Percentiles rank a stretch among this genome's conserved stretches.
phyloP scores from a whole-genome alignment of 2,329 filamentous ascomycete species.

The Calonectria naviculata region DNA sequence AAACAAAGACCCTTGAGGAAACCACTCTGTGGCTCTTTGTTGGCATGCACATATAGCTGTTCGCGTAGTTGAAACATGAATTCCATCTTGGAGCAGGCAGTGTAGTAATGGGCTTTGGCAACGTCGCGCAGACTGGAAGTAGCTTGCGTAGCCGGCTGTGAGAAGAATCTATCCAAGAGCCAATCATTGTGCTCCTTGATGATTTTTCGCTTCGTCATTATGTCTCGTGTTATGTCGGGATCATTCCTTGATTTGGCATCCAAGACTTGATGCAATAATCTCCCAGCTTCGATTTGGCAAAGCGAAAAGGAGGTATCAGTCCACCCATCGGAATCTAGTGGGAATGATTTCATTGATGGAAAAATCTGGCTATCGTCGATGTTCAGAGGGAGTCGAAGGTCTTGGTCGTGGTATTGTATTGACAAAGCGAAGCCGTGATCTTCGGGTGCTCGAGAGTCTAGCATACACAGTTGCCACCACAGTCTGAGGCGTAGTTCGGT shows the following conservation, averaged over 20 bases:
- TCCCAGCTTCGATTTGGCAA: conserved; percentile 9
- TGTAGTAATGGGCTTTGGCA: conserved; percentile 11
- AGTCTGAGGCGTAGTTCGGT: conserved; percentile 20
- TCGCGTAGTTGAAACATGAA: conserved; percentile 22
- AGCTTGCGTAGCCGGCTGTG: neutral
- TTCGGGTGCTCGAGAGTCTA: conserved; percentile 20
- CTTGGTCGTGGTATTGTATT: conserved; percentile 16
- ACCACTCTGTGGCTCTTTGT: neutral
- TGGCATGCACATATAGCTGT: neutral
- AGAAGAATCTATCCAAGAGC: neutral
- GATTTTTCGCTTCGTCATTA: neutral
- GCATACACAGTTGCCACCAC: conserved; percentile 22
- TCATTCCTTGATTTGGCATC: neutral
- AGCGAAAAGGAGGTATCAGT: conserved; percentile 12
- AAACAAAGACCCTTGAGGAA: conserved; percentile 3
- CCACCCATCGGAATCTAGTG: conserved; percentile 7
- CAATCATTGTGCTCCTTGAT: neutral
- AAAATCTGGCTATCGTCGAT: conserved; percentile 16
- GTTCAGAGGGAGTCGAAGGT: conserved; percentile 6
- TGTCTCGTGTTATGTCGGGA: neutral
- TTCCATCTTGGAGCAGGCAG: conserved; percentile 17
- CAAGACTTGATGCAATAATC: conserved; percentile 3
- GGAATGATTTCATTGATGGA: conserved; percentile 12
- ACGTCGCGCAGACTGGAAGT: neutral
- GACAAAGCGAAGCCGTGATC: conserved; percentile 20